Base-by-base conservation (phyloP, 306 rosid species). In the Datisca glomerata region DNA sequence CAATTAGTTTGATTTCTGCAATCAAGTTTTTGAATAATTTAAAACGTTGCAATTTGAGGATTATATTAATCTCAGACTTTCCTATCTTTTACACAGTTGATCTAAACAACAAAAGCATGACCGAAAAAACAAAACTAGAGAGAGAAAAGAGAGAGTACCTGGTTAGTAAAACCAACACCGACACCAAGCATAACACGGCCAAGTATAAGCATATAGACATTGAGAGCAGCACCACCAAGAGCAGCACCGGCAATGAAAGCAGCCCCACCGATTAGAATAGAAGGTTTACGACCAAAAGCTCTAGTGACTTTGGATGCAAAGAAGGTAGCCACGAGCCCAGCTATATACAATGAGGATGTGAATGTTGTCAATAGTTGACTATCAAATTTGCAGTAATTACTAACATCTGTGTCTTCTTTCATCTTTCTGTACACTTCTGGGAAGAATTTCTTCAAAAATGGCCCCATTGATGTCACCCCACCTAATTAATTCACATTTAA, bases 111-210 rank as follows among this genome's bases (percentile, higher is more conserved):
- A n/a, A n/a, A n/a, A n/a, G n/a, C n/a, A n/a, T n/a, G n/a, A n/a
- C n/a, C n/a, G n/a, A n/a, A n/a, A n/a, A n/a, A n/a, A n/a, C n/a
- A n/a, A n/a, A n/a, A n/a, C n/a, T n/a, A n/a, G n/a, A n/a, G n/a
- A n/a, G n/a, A n/a, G n/a, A n/a, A 18, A 23, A 6, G 18, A 21
- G 45, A 36, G 8, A 18, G 3, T 67, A 74, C 89, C 83, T 79
- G 89, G 55, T 79, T 79, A n/a, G 77, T 65, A 60, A 79, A 79
- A 49, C 83, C 83, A 47, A 79, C 83, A 3, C 89, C 89, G 33
- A 79, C 74, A 29, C 89, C 89, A 8, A 74, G 83, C 77, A 79
- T 21, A 38, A 79, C 34, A 12, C 83, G 66, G 33, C 89, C 89
- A 21, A 74, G 21, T 19, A 74, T 68, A 40, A 79, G 69, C 79